phyloP scores from a whole-genome alignment of 495 filamentous ascomycete species.

The Aspergillus ostianus region DNA sequence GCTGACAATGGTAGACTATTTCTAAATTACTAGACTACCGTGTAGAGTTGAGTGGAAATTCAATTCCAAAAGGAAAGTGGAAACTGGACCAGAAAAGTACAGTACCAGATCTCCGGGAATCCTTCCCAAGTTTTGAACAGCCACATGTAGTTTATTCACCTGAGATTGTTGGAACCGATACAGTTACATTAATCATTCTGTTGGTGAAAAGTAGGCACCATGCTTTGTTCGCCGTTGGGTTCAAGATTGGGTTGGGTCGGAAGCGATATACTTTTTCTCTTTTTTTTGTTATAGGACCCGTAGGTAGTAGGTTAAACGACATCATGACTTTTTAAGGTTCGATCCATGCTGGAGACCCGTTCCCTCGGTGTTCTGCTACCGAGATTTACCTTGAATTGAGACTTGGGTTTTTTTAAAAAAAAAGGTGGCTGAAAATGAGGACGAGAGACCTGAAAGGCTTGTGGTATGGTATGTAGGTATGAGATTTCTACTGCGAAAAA shows the following conservation, averaged over 20 bases:
- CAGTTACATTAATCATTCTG: not conserved
- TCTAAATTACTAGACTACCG: no score
- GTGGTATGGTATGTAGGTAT: no score
- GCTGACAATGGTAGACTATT: not conserved
- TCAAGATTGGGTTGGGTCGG: not conserved
- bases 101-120: no score
- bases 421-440: no score
- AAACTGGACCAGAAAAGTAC: no score
- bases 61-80: not conserved
- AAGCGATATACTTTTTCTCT: not conserved
- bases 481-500: no score
- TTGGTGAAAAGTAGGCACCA: not conserved
- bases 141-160: not conserved
- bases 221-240: not conserved
- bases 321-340: not conserved
- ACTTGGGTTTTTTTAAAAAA: no score
- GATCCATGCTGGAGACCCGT: not conserved
- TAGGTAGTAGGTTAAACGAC: not conserved
- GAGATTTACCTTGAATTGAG: no score
- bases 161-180: not conserved
- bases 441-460: no score
- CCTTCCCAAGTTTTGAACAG: no score
- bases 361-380: not conserved
- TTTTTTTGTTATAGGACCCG: no score
- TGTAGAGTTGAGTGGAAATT: not conserved